These are phyloP conservation scores for Boletus patriciae DNA, from an alignment of 768 basidiomycete species.

Conservation along the genomic window DNA sequence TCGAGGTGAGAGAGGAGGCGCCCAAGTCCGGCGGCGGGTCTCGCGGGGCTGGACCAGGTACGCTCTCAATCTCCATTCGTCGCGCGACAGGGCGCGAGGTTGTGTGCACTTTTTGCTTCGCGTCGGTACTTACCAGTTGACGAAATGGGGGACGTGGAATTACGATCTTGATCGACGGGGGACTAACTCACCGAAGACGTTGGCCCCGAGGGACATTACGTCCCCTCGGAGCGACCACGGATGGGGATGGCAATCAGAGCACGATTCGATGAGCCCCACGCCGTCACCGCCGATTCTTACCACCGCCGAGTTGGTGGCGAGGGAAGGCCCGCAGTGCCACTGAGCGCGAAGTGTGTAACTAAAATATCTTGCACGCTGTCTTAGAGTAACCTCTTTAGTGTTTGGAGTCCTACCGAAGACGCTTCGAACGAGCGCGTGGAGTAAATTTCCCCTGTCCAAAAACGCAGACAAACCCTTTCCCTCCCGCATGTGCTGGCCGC, in stretches of 20 bases:
- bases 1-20: conserved; percentile 70
- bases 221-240: conserved; percentile 29
- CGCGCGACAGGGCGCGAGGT: conserved; percentile 48
- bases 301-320: conserved; percentile 21
- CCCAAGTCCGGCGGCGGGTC: conserved; percentile 75
- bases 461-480: too few species aligned
- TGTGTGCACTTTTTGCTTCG: background rate
- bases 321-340: conserved; percentile 29
- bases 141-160: conserved; percentile 45
- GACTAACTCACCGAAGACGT: conserved; percentile 38
- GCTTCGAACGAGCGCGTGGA: too few species aligned
- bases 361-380: too few species aligned
- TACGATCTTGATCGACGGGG: conserved; percentile 62
- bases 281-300: conserved; percentile 10
- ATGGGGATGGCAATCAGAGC: background rate
- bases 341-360: too few species aligned
- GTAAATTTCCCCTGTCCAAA: too few species aligned
- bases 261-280: conserved; percentile 5
- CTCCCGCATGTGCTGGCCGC: too few species aligned
- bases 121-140: background rate
- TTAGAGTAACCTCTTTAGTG: too few species aligned
- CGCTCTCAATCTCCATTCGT: conserved; percentile 71
- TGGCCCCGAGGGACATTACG: conserved; percentile 55
- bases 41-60: conserved; percentile 84
- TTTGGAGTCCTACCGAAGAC: too few species aligned